Base-by-base conservation (phyloP, 106 monocot species). In the Amphibolis antarctica region DNA sequence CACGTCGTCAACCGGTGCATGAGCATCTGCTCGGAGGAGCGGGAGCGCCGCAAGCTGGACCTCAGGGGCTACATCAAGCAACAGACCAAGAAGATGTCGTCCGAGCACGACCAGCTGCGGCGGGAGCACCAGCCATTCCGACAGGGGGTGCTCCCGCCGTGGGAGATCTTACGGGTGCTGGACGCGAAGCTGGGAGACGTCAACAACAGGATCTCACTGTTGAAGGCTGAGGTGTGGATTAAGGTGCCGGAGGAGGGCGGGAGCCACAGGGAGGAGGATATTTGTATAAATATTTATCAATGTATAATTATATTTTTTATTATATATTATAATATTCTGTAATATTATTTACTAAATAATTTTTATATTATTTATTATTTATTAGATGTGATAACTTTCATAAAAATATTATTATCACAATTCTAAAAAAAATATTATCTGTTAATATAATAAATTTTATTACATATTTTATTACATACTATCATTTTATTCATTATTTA, bases 11-110 rank as follows among this genome's bases (percentile, higher is more conserved):
- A 59, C 12, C 47, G 20, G 10, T 61, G 20, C 60, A 27, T 15
- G 19, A 15, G 4, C 59, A 19, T 29, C 28, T 9, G 4, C 50
- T 17, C n/a, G 3, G 50, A 50, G 46, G 70, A 49, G 50, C 56
- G 44, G 9, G 44, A 18, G 58, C 17, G 44, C 19, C 59, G 48
- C 50, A 69, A 19, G 29, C 18, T 28, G 46, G 60, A 61, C 60
- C 13, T 51, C 21, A 20, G 17, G 9, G 27, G 12, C 51, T 61
- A 47, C 45, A 28, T 68, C 56, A 44, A 46, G 17, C n/a, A n/a
- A 23, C 45, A 44, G 46, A 26, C 24, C 25, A 68, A 46, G 68
- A 68, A 68, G 58, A 25, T 42, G 24, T 23, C 21, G 30, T 18
- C 31, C 42, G 60, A 61, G 19, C 17, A 6, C 0, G 60, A 43